Evolutionary conservation across 192 early-diverging fungal species (phyloP).

Genomic region (Umbelopsis ramanniana): DNA sequence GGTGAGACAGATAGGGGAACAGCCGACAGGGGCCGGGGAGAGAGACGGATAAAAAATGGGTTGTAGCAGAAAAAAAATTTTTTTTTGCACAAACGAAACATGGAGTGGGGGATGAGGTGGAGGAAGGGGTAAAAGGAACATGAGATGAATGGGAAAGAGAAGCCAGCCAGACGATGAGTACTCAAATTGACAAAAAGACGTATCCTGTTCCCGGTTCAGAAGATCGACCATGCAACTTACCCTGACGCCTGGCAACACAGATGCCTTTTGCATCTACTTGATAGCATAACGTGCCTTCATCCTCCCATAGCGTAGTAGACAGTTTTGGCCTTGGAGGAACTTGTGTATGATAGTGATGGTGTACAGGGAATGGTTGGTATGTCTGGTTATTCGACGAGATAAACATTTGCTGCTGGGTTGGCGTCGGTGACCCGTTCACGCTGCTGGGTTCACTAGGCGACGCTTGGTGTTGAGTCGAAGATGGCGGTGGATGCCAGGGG

Average conservation of each 20-base stretch:
- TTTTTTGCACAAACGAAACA: too few species aligned
- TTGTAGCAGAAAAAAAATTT: background rate
- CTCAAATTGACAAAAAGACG: too few species aligned
- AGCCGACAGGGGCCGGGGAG: slow-evolving; percentile 20
- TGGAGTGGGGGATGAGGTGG: too few species aligned
- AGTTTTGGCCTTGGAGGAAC: slow-evolving; percentile 28
- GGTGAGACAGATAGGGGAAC: slow-evolving; percentile 19
- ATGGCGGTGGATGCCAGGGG: slow-evolving; percentile 17
- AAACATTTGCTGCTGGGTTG: slow-evolving; percentile 21
- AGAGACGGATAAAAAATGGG: background rate
- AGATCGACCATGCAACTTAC: slow-evolving; percentile 26
- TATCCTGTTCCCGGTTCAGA: background rate
- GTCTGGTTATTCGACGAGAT: background rate
- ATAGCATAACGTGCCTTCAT: slow-evolving; percentile 69
- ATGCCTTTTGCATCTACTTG: slow-evolving; percentile 67
- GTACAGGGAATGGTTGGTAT: slow-evolving; percentile 5
- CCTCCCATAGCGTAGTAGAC: slow-evolving; percentile 69
- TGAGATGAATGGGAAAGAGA: background rate
- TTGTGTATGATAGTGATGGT: slow-evolving; percentile 11
- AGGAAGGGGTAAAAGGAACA: background rate
- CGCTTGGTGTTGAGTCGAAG: slow-evolving; percentile 8
- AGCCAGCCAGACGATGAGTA: too few species aligned
- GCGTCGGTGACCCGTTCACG: slow-evolving; percentile 18
- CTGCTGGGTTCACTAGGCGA: slow-evolving; percentile 16
- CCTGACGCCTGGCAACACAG: slow-evolving; percentile 63